Evolutionary conservation across 305 asterid species (phyloP).

Genomic region (Coffea humblotiana): DNA sequence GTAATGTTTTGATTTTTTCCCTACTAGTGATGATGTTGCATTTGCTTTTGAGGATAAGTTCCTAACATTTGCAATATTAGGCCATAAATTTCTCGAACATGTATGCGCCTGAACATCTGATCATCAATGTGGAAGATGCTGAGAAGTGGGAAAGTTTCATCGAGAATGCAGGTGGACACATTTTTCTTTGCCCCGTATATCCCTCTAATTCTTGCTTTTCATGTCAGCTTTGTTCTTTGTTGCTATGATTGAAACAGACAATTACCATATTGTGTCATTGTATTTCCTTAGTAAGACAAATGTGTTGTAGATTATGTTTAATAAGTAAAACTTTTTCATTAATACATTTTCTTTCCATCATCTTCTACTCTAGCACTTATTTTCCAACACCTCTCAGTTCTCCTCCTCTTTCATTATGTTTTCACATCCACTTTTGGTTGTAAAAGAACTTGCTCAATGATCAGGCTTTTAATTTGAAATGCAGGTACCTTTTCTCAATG

Average conservation of each 20-base stretch:
- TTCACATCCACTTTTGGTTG: not conserved
- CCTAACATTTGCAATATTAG: constrained; percentile 33
- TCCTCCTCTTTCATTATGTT: not conserved
- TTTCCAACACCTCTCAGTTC: not conserved
- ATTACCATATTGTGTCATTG: not conserved
- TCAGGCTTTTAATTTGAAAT: not conserved
- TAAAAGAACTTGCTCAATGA: not conserved
- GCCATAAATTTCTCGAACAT: constrained; percentile 81
- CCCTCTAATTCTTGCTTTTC: not conserved
- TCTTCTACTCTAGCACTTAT: not conserved
- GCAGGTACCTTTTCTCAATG: not conserved
- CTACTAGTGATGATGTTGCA: not conserved
- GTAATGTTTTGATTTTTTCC: not conserved
- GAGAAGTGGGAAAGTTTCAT: constrained; percentile 89
- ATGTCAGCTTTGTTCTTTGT: not conserved
- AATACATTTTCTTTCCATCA: not conserved
- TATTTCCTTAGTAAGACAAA: not conserved
- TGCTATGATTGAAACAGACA: not conserved
- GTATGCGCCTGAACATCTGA: constrained; percentile 96
- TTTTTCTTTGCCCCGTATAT: constrained; percentile 5
- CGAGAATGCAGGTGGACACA: constrained; percentile 83
- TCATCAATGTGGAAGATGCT: constrained; percentile 88
- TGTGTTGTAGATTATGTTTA: not conserved
- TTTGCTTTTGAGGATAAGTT: not conserved
- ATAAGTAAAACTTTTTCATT: not conserved